A percentile compares a stretch with the other conserved stretches of the same genome.
These are phyloP conservation scores for Lathyrus aphaca DNA, from an alignment of 306 rosid genomes.

Conservation along the genomic window DNA sequence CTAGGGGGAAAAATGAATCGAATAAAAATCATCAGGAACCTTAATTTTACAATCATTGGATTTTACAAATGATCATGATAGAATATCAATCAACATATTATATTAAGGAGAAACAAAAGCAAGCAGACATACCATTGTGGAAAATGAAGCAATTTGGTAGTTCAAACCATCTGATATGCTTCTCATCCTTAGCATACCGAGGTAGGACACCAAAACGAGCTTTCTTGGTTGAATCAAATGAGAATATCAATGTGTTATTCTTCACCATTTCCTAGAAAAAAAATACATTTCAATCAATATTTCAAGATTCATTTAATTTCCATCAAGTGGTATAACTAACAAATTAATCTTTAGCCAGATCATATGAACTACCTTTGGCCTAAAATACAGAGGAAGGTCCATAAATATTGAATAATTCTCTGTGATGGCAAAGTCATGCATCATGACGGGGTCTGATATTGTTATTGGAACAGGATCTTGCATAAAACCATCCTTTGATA, in stretches of 20 bases:
- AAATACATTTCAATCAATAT: constrained; percentile 30
- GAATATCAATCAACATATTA: constrained; percentile 11
- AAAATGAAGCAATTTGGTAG: constrained; percentile 97
- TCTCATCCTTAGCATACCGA: constrained; percentile 85
- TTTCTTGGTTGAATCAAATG: constrained; percentile 80
- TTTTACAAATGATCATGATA: no score
- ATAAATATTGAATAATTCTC: constrained; percentile 85
- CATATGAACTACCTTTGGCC: constrained; percentile 72
- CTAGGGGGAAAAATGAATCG: constrained; percentile 38
- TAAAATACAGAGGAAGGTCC: constrained; percentile 91
- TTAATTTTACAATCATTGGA: background rate
- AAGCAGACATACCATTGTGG: constrained; percentile 72
- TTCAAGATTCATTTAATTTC: constrained; percentile 22
- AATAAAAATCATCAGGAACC: constrained; percentile 21
- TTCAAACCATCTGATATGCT: constrained; percentile 87
- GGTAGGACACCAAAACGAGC: constrained; percentile 96
- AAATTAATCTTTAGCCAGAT: background rate
- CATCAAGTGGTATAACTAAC: background rate
- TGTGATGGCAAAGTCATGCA: constrained; percentile 98
- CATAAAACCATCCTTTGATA: constrained; percentile 90
- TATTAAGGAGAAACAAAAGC: constrained; percentile 24
- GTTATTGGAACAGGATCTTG: constrained; percentile 97
- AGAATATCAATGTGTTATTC: constrained; percentile 72
- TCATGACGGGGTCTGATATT: constrained; percentile 81
- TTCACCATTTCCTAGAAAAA: constrained; percentile 98